Evolutionary conservation across 805 yeast genomes (phyloP).

Genomic region (Spathaspora sp.): DNA sequence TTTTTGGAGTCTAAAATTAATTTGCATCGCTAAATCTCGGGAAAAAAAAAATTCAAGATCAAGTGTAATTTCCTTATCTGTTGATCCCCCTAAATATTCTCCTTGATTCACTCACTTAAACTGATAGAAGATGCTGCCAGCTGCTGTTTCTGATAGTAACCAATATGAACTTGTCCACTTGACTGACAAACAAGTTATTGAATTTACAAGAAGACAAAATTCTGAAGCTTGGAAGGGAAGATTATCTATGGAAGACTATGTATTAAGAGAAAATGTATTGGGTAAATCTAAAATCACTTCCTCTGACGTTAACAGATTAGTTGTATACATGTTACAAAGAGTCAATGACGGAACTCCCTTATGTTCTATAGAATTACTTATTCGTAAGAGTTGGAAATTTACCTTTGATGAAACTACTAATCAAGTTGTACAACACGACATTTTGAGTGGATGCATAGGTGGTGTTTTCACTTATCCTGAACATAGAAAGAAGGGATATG

Average conservation of each 20-base stretch:
- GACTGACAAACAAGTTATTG: constrained; percentile 21
- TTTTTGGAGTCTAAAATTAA: not conserved
- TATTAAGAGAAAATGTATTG: constrained; percentile 29
- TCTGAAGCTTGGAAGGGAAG: constrained; percentile 34
- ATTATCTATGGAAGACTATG: constrained; percentile 30
- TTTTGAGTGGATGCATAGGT: constrained; percentile 36
- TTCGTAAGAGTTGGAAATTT: constrained; percentile 28
- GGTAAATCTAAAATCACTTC: constrained; percentile 17
- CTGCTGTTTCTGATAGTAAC: not conserved
- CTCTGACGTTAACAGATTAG: constrained; percentile 10
- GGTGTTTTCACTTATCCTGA: constrained; percentile 38
- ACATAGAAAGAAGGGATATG: constrained; percentile 35
- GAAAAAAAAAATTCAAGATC: not conserved
- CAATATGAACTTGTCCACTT: constrained; percentile 14
- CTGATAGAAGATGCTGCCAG: not conserved
- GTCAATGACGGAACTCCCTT: constrained; percentile 12
- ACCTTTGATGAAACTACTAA: constrained; percentile 10
- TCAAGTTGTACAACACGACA: constrained; percentile 13
- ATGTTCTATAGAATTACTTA: constrained; percentile 32
- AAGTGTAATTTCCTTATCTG: not conserved
- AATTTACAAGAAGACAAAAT: constrained; percentile 32
- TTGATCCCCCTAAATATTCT: not conserved
- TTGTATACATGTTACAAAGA: constrained; percentile 15
- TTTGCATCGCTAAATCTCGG: not conserved
- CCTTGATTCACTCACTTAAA: not conserved